phyloP scores from a whole-genome alignment of 768 basidiomycete genomes.

The Termitomyces sp. region DNA sequence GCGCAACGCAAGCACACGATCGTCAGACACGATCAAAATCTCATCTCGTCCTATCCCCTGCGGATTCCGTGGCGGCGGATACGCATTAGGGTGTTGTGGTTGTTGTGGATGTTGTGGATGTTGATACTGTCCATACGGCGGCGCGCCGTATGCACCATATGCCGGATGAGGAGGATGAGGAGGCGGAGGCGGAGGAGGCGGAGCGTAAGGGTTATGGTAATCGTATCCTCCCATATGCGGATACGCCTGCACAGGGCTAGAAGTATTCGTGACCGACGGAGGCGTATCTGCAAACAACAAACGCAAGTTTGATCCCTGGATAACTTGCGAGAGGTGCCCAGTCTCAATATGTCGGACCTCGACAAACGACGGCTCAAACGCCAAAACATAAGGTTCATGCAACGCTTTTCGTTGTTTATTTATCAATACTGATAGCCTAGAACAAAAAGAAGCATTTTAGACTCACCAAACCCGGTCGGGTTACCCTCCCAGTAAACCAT shows the following conservation, averaged over 20 bases:
- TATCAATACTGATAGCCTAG: neutral
- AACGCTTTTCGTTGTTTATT: slow-evolving; percentile 52
- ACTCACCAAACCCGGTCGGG: slow-evolving; percentile 91
- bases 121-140: slow-evolving; percentile 24
- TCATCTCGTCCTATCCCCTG: slow-evolving; percentile 67
- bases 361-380: slow-evolving; percentile 94
- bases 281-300: slow-evolving; percentile 93
- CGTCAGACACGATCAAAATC: slow-evolving; percentile 87
- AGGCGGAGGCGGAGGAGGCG: slow-evolving; percentile 11
- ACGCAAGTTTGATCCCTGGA: slow-evolving; percentile 87
- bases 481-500: slow-evolving; percentile 96
- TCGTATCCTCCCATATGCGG: slow-evolving; percentile 18
- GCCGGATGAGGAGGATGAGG: slow-evolving; percentile 15
- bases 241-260: slow-evolving; percentile 30
- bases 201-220: slow-evolving; percentile 27
- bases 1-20: slow-evolving; percentile 71
- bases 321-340: slow-evolving; percentile 88
- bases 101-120: neutral
- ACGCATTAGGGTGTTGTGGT: slow-evolving; percentile 39
- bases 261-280: slow-evolving; percentile 69
- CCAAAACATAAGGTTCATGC: slow-evolving; percentile 94
- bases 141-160: slow-evolving; percentile 29
- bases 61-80: slow-evolving; percentile 32
- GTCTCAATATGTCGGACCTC: slow-evolving; percentile 96
- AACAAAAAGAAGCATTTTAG: neutral